phyloP scores from a whole-genome alignment of 2,329 filamentous ascomycete genomes.

The Trichoderma gracile region DNA sequence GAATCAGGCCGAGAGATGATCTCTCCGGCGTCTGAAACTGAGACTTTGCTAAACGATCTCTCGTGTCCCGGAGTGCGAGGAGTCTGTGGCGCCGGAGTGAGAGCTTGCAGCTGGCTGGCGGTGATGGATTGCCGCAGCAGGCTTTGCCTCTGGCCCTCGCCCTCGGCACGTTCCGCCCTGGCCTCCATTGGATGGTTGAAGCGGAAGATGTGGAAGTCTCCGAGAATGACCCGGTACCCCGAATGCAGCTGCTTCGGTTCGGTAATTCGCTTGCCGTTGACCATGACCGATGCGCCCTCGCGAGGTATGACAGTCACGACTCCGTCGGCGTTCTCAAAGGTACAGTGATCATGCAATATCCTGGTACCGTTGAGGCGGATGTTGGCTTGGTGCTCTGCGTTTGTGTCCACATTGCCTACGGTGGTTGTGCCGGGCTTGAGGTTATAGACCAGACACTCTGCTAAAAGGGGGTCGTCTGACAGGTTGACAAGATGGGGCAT shows the following conservation, averaged over 20 bases:
- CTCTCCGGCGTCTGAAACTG: slow-evolving; percentile 78
- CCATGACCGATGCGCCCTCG: slow-evolving; percentile 96
- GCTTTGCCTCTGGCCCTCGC: slow-evolving; percentile 58
- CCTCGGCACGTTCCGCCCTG: slow-evolving; percentile 85
- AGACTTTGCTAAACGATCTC: slow-evolving; percentile 75
- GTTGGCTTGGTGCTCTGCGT: slow-evolving; percentile 72
- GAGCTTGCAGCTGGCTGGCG: slow-evolving; percentile 57
- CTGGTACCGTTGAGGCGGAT: slow-evolving; percentile 92
- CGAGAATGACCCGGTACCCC: slow-evolving; percentile 91
- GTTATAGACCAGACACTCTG: slow-evolving; percentile 97
- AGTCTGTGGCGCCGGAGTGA: slow-evolving; percentile 59
- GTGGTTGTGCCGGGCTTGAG: slow-evolving; percentile 93
- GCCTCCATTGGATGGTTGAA: slow-evolving; percentile 99
- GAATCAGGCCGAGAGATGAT: slow-evolving; percentile 69
- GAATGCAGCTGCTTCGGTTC: slow-evolving; percentile 85
- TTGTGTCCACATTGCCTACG: slow-evolving; percentile 90
- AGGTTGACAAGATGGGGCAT: slow-evolving; percentile 99
- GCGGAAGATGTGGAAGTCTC: slow-evolving; percentile 97
- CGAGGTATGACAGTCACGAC: slow-evolving; percentile 87
- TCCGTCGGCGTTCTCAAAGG: slow-evolving; percentile 88
- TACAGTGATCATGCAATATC: slow-evolving; percentile 89
- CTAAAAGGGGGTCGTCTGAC: slow-evolving; percentile 89
- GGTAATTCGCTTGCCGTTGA: slow-evolving; percentile 88
- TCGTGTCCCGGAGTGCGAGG: slow-evolving; percentile 66
- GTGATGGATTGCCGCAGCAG: slow-evolving; percentile 80